Evolutionary conservation across 2,329 filamentous ascomycete genomes (phyloP).

Genomic region (Verticillium nubilum): DNA sequence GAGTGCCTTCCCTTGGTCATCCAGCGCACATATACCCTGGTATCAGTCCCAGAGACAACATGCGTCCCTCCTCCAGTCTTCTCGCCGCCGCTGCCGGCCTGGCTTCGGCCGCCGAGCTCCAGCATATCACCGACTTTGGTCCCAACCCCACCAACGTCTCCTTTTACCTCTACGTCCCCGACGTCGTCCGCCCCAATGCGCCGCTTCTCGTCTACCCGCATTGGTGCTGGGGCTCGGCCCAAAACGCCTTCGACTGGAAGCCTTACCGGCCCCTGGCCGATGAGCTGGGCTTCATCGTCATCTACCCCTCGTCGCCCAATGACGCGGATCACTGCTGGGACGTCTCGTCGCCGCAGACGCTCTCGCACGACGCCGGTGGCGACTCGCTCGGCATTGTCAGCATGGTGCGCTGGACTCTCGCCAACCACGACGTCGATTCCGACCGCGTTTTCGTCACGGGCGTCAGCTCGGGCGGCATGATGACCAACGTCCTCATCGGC

Average conservation of each 20-base stretch:
- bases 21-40: not conserved
- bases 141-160: conserved; percentile 44
- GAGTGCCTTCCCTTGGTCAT: not conserved
- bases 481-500: conserved; percentile 47
- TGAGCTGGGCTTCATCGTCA: conserved; percentile 45
- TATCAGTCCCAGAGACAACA: not conserved
- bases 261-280: conserved; percentile 49
- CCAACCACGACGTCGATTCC: conserved; percentile 38
- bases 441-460: conserved; percentile 46
- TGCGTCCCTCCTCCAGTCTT: not conserved
- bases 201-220: conserved; percentile 50
- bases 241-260: conserved; percentile 40
- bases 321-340: conserved; percentile 51
- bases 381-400: conserved; percentile 46
- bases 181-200: conserved; percentile 34
- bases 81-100: not conserved
- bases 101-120: conserved; percentile 5
- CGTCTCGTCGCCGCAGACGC: conserved; percentile 42
- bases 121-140: conserved; percentile 20
- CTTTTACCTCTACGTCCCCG: conserved; percentile 48
- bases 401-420: conserved; percentile 46
- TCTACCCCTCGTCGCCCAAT: conserved; percentile 32
- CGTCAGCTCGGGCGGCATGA: conserved; percentile 48
- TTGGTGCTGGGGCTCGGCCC: conserved; percentile 51
- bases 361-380: conserved; percentile 44